Evolutionary conservation across 441 rosid genomes (phyloP), one percentile per base, ranked within the genome.

Genomic region (Pelargonium australe): DNA sequence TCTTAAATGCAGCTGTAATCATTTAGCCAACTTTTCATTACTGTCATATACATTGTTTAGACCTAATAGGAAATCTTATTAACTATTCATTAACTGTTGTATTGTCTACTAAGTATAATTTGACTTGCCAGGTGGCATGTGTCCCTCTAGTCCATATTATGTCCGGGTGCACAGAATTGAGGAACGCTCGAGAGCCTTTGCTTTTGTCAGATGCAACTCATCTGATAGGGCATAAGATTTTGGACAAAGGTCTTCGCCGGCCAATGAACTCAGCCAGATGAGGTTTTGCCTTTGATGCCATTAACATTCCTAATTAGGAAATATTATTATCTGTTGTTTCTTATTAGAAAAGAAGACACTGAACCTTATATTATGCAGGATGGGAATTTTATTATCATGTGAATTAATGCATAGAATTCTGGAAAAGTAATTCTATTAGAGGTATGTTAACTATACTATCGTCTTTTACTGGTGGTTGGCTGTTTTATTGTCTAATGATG

Each of bases 111-210:
- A 53, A 61, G 44, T 25, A 70, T 6, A 45, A 60, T 58, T 41
- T 58, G 75, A 17, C 73, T 68, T 68, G 71, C 68, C 64, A 78
- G 68, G 43, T 60, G 72, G 51, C 65, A 23, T 47, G 58, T 57
- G 37, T 13, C 68, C 12, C 68, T 12, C n/a, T 19, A 41, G 63
- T 70, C 40, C 37, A 34, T 55, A 60, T 73, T 53, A 20, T 62
- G 47, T 13, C 61, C 68, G 67, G 37, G 28, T 62, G 25, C 19
- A 71, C 62, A 68, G 68, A 72, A 23, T 25, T 19, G 58, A 62
- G 70, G 75, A 69, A 62, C 74, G 76, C 63, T n/a, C 51, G 62
- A n/a, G 67, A 61, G 55, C 67, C 49, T 44, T 44, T 8, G 13
- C 49, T 44, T 14, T 40, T 47, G 68, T 63, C 45, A 44, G 63